A percentile compares a stretch with the other conserved stretches of the same genome.
Evolutionary conservation across 2,329 filamentous ascomycete genomes (phyloP).

Genomic region (Colletotrichum tamarilloi): DNA sequence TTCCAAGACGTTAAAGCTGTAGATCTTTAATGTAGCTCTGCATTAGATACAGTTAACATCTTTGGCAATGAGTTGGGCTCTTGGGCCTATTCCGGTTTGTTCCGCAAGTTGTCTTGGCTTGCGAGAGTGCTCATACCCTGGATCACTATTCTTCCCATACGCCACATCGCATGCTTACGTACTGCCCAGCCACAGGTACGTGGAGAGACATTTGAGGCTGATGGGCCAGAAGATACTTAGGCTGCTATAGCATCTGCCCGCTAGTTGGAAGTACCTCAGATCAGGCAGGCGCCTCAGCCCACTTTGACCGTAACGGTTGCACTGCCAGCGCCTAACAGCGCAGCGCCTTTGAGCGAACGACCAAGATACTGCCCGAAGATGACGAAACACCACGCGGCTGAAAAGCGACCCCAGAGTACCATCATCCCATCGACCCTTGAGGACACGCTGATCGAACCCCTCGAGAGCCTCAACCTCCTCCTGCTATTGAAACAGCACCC

Average conservation of each 20-base stretch:
- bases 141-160: neutral
- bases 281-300: conserved; percentile 12
- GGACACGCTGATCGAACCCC: conserved; percentile 24
- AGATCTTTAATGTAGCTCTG: conserved; percentile 5
- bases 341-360: conserved; percentile 17
- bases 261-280: conserved; percentile 23
- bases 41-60: neutral
- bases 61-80: neutral
- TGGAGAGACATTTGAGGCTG: neutral
- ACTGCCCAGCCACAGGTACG: conserved; percentile 17
- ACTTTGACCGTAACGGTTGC: conserved; percentile 20
- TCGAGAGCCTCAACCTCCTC: conserved; percentile 21
- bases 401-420: conserved; percentile 30
- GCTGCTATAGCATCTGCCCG: neutral
- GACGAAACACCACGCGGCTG: conserved; percentile 36
- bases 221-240: neutral
- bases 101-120: neutral
- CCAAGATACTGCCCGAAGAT: conserved; percentile 28
- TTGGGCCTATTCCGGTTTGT: conserved; percentile 11
- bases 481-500: conserved; percentile 18
- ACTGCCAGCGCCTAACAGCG: conserved; percentile 26
- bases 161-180: neutral
- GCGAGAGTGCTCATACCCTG: too few species aligned
- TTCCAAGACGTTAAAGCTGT: conserved; percentile 9
- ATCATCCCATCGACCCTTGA: conserved; percentile 23